Base-by-base conservation (phyloP, 805 yeast species). In the Zygoascus bituminiphila region DNA sequence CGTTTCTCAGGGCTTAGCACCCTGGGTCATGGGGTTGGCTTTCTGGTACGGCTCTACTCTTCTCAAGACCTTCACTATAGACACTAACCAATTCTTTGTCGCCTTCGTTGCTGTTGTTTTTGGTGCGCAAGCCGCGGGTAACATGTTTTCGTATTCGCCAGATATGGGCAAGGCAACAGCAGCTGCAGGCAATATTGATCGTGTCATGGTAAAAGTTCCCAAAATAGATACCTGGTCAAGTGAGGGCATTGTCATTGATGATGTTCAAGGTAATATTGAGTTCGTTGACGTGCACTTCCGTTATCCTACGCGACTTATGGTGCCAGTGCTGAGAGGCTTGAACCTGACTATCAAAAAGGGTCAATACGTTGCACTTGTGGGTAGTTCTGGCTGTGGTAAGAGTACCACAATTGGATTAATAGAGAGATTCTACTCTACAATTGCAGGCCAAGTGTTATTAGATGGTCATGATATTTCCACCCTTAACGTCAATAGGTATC, bases 381-480 rank as follows among this genome's bases (percentile, higher is more conserved):
- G 83, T 2, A 74, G 82, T 0, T 75, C 81, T 1, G 84, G 84
- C 1, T 74, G 80, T 50, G 84, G 84, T 17, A 78, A 78, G 58
- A 72, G 78, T 5, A 79, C 84, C 2, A 70, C 81, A 33, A 79
- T 81, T 17, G 65, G 78, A 1, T 46, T 59, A 31, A 63, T 76
- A 36, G 72, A 79, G 53, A 64, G 82, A 20, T 75, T 77, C 46
- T 78, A 78, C 58, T 72, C 75, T 49, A 69, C 77, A 5, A 65
- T 70, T 47, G 48, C 63, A 8, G 84, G 84, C 8, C 58, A 66
- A 45, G 76, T 79, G 10, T 50, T 64, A 24, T 69, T 79, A 41
- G 83, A 81, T 23, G 83, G 81, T 1, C 58, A 60, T 44, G 70
- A 77, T 52, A 75, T 79, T 39, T 59, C 63, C 25, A 66, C 68